phyloP scores from a whole-genome alignment of 306 rosid genomes.

The Abrus precatorius region DNA sequence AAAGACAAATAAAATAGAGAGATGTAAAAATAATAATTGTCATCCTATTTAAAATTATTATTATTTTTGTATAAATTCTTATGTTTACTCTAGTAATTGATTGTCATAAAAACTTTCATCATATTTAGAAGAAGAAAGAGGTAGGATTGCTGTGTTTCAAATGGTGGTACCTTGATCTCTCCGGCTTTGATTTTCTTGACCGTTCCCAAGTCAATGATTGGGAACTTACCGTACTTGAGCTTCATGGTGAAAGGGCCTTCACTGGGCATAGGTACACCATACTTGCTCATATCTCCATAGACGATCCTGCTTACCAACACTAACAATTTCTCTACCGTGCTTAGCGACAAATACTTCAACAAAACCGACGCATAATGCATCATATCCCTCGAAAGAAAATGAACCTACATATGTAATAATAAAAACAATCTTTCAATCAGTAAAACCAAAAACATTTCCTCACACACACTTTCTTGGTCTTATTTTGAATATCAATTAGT shows the following conservation, averaged over 20 bases:
- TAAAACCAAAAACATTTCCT: too few relatives aligned
- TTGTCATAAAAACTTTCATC: too few relatives aligned
- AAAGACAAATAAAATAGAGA: too few relatives aligned
- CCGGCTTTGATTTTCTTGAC: constrained; percentile 63
- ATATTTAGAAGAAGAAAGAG: neutral
- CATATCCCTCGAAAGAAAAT: constrained; percentile 71
- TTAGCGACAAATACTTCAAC: constrained; percentile 51
- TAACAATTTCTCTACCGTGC: constrained; percentile 61
- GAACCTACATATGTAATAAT: constrained; percentile 52
- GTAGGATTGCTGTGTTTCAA: neutral
- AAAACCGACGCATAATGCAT: constrained; percentile 49
- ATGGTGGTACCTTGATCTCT: constrained; percentile 62
- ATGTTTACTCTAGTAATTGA: too few relatives aligned
- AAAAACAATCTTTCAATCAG: too few relatives aligned
- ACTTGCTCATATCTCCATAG: constrained; percentile 63
- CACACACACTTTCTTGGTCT: too few relatives aligned
- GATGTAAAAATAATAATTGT: too few relatives aligned
- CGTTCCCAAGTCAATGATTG: constrained; percentile 66
- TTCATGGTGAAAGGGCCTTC: constrained; percentile 78
- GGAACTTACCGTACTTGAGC: constrained; percentile 70
- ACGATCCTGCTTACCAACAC: constrained; percentile 58
- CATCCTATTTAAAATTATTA: too few relatives aligned
- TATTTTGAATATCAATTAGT: too few relatives aligned
- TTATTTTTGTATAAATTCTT: too few relatives aligned
- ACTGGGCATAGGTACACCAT: constrained; percentile 61